Evolutionary conservation across 192 early-diverging fungal genomes (phyloP), one percentile per base, ranked within the genome.

Genomic region (Umbelopsis sp.): DNA sequence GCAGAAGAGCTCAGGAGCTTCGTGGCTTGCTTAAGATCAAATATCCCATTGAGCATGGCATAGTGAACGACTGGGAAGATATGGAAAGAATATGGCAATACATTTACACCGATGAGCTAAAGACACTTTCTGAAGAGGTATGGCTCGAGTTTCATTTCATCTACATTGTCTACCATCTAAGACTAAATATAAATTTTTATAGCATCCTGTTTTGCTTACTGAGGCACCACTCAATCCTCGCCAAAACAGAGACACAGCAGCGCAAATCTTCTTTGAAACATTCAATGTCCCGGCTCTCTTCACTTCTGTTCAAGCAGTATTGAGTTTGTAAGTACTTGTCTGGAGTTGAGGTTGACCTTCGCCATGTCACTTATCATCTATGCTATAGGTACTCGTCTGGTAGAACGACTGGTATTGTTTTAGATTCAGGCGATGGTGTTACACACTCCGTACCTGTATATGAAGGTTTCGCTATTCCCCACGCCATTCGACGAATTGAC

Each of bases 81-180:
- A 98, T 99, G 97, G 97, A 99, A 82, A 84, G 88, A 68, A 97
- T 99, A 66, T 99, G 97, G 97, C 90, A 95, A 73, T 92, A 96
- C 76, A 91, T 99, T 50, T 99, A 99, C 81, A 89, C 88, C 53
- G 96, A 99, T 69, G 97, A 99, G 82, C 90, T 99, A 22, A 96
- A 97, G 80, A 97, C 91, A 1, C 79, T 95, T 21, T 91, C 93
- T 5, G 97, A 99, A 74, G 97, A 99, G 88, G 94, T 96, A 81
- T 66, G 12, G 1, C 4, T 41, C 38, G 69, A 59, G 45, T 21
- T 21, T 11, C 14, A 16, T 49, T 5, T 21, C 41, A 69, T 44
- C n/a, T 1, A 16, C 10, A 31, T 31, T 56, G 43, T 76, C 31
- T 26, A 16, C 14, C 17, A 38, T 17, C 4, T 12, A 32, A 1